Conservation (phyloP, 768 basidiomycete species). For the Glaciozyma martinii region DNA sequence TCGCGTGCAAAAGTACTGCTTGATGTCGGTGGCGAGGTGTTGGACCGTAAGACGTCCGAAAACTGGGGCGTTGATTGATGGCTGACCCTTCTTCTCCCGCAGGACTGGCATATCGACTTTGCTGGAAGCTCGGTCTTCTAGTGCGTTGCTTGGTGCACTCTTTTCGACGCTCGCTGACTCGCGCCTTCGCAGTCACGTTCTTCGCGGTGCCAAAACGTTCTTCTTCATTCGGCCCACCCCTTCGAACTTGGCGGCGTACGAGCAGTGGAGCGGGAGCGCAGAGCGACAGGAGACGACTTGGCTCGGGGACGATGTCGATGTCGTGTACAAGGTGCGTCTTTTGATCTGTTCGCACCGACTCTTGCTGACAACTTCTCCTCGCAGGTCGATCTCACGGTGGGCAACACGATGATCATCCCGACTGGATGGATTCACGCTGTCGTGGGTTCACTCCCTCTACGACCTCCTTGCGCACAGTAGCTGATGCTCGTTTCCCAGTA, state of each 20-base stretch:
- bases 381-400: slow-evolving; percentile 56
- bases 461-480: background rate
- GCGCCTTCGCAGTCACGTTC: slow-evolving; percentile 51
- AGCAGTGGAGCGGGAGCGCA: slow-evolving; percentile 65
- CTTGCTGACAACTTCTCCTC: background rate
- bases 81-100: slow-evolving; percentile 1
- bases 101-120: slow-evolving; percentile 99
- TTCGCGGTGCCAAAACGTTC: slow-evolving; percentile 82
- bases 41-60: slow-evolving; percentile 65
- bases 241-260: slow-evolving; percentile 78
- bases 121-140: slow-evolving; percentile 69
- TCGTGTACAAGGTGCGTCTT: slow-evolving; percentile 59
- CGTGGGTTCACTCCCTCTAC: slow-evolving; percentile 46
- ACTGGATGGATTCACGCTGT: slow-evolving; percentile 98
- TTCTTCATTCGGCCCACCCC: slow-evolving; percentile 88
- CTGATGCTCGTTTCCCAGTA: slow-evolving; percentile 46
- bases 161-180: background rate
- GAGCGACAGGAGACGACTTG: slow-evolving; percentile 79
- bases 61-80: background rate
- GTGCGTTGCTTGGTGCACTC: background rate
- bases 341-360: background rate
- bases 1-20: slow-evolving; percentile 89
- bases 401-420: slow-evolving; percentile 66
- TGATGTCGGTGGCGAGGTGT: slow-evolving; percentile 87
- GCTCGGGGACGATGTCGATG: slow-evolving; percentile 87